Percentiles rank a stretch among this genome's conserved stretches.
phyloP scores from a whole-genome alignment of 345 rosid genomes.

The Bruguiera gymnorhiza region DNA sequence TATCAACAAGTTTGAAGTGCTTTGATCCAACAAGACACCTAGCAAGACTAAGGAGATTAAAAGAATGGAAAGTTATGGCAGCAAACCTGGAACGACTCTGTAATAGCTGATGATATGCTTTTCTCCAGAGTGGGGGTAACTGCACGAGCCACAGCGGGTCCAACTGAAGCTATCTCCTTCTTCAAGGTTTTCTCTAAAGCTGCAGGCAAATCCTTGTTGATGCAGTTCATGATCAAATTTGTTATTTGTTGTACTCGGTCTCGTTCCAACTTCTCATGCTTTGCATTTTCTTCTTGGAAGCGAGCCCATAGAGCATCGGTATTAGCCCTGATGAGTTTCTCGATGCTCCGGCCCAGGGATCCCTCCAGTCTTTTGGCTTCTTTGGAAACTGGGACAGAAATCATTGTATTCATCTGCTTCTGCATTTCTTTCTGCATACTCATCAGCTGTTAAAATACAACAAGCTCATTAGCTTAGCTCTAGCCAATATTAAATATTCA shows the following conservation, averaged over 20 bases:
- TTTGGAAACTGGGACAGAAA: conserved; percentile 49
- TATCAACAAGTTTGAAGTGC: too few species aligned
- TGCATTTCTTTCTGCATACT: conserved; percentile 70
- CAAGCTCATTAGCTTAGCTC: too few species aligned
- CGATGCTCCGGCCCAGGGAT: conserved; percentile 63
- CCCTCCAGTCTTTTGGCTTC: conserved; percentile 80
- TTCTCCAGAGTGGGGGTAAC: conserved; percentile 66
- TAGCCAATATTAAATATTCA: too few species aligned
- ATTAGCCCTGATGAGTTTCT: conserved; percentile 67
- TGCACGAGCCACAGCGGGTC: conserved; percentile 49
- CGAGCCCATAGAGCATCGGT: conserved; percentile 81
- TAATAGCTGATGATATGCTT: conserved; percentile 53
- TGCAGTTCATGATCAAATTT: conserved; percentile 44
- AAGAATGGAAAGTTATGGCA: too few species aligned
- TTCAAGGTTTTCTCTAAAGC: conserved; percentile 63
- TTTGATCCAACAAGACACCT: too few species aligned
- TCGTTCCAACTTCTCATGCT: conserved; percentile 57
- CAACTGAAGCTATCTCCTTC: conserved; percentile 61
- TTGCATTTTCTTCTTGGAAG: conserved; percentile 64
- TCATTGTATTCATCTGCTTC: conserved; percentile 65
- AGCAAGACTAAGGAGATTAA: too few species aligned
- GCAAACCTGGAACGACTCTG: conserved; percentile 81
- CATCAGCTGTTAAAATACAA: conserved; percentile 44
- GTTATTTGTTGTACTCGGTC: conserved; percentile 61
- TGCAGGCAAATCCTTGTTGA: conserved; percentile 58